Evolutionary conservation across 2,329 filamentous ascomycete genomes (phyloP).

Genomic region (Hysterium pulicare): DNA sequence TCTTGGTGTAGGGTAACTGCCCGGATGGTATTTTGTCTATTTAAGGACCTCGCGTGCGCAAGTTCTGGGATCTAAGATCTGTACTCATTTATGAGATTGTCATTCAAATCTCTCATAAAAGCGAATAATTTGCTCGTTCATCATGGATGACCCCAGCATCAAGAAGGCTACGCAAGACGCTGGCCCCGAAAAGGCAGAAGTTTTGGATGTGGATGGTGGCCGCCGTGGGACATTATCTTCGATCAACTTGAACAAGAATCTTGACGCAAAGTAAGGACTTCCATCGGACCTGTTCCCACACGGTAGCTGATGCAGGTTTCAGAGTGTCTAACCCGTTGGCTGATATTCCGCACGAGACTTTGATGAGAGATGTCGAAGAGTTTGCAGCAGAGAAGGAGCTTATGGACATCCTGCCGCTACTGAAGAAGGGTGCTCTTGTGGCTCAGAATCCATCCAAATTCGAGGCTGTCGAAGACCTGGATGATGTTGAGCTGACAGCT

Average conservation of each 20-base stretch:
- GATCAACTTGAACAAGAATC: slow-evolving; percentile 13
- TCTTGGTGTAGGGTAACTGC: background rate
- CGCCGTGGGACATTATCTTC: slow-evolving; percentile 13
- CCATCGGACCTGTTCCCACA: background rate
- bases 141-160: background rate
- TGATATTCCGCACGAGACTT: slow-evolving; percentile 48
- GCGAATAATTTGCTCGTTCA: no score
- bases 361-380: slow-evolving; percentile 54
- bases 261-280: slow-evolving; percentile 14
- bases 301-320: background rate
- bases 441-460: slow-evolving; percentile 64
- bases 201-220: slow-evolving; percentile 6
- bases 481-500: slow-evolving; percentile 56
- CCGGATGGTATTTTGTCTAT: background rate
- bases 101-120: background rate
- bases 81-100: background rate
- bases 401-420: slow-evolving; percentile 51
- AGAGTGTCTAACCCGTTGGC: slow-evolving; percentile 54
- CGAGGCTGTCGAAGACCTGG: slow-evolving; percentile 59
- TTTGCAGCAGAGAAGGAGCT: slow-evolving; percentile 60
- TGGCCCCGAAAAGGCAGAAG: background rate
- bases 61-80: background rate
- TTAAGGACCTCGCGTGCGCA: background rate
- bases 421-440: slow-evolving; percentile 59
- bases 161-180: background rate